Base-by-base conservation (phyloP, 805 yeast genomes). In the Metschnikowia borealis region DNA sequence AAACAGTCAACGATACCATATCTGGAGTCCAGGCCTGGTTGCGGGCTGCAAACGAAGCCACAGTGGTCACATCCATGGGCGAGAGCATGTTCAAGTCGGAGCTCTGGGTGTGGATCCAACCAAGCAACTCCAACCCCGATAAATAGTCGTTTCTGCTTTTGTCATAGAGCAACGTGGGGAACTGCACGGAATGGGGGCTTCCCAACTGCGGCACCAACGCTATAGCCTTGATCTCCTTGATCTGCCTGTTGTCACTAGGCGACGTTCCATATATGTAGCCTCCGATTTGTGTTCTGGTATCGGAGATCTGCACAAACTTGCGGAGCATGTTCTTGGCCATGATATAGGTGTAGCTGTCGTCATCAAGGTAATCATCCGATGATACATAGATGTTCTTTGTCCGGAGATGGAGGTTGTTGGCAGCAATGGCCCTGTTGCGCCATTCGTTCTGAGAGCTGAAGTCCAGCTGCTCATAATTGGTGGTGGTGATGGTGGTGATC, bases 91-190 rank as follows among this genome's bases (percentile, higher is more conserved):
- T 78, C 5, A 77, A 56, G 36, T 87, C 96, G 17, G 79, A 80
- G 1, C 85, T 76, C 64, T 85, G 89, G 0, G 97, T 88, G 63
- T 92, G 97, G n/a, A 94, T 79, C 96, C 97, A 88, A 0, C 99
- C 99, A 15, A 94, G 66, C 5, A 94, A 79, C 60, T 89, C 91
- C 34, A 89, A 65, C 1, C 80, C 86, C 35, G 59, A 51, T 43
- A 70, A 56, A 17, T 50, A 51, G 1, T 54, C 66, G 26, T 60
- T 62, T n/a, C 75, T 72, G 10, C 79, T 58, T 7, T 69, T 59
- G 5, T 68, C 66, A 1, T 85, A 82, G 3, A 77, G 56, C 26
- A 60, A 52, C 0, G 61, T 58, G 4, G 92, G 83, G 49, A 89
- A 74, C 56, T 86, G 83, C 13, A 90, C 82, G 3, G 80, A 70